Evolutionary conservation across 1,284 basidiomycete genomes (phyloP).

Genomic region (Sporisorium exsertum): DNA sequence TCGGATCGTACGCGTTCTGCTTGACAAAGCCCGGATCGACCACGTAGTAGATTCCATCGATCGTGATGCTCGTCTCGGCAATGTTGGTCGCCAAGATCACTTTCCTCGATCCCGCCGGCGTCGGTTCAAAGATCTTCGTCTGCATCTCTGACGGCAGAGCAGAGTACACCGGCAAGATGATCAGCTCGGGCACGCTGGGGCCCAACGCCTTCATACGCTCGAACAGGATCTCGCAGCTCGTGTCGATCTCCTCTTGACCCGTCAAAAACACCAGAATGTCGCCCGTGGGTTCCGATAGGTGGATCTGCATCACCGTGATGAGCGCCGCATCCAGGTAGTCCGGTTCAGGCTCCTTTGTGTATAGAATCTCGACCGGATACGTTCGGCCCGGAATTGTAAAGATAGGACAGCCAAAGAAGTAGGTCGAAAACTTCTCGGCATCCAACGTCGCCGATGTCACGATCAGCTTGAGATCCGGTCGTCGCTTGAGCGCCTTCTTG

Average conservation of each 20-base stretch:
- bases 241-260: conserved; percentile 97
- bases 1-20: conserved; percentile 97
- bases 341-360: conserved; percentile 98
- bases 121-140: conserved; percentile 95
- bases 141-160: conserved; percentile 97
- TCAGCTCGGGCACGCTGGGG: conserved; percentile 93
- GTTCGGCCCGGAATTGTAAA: conserved; percentile 99
- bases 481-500: conserved; percentile 93
- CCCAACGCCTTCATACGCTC: conserved; percentile 98
- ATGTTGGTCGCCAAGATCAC: conserved; percentile 99
- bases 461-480: conserved; percentile 95
- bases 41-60: conserved; percentile 98
- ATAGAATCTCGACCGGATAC: conserved; percentile 96
- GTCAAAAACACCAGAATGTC: conserved; percentile 97
- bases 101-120: conserved; percentile 94
- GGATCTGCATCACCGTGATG: conserved; percentile 99
- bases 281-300: conserved; percentile 95
- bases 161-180: conserved; percentile 97
- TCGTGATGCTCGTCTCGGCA: conserved; percentile 97
- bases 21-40: conserved; percentile 98
- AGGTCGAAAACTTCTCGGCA: conserved; percentile 98
- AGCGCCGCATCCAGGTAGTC: conserved; percentile 98
- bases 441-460: conserved; percentile 99
- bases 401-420: conserved; percentile 98
- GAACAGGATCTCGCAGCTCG: conserved; percentile 93